Evolutionary conservation across 768 basidiomycete species (phyloP).

Genomic region (Rhodotorula paludigena): DNA sequence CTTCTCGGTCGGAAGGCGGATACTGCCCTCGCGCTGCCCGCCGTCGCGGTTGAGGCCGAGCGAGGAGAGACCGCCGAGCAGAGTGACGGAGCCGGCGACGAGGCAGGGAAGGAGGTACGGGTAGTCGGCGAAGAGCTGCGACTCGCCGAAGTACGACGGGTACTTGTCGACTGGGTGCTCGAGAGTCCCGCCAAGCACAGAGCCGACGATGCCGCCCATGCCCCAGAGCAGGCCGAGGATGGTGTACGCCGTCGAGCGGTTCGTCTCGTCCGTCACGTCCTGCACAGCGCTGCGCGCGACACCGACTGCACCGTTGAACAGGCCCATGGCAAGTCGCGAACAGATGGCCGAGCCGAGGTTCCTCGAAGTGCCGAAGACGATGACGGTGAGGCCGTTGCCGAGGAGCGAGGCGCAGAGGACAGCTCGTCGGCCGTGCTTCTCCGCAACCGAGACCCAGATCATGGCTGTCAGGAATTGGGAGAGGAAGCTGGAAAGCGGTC

Average conservation of each 20-base stretch:
- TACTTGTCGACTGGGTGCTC: conserved; percentile 58
- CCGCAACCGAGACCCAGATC: conserved; percentile 93
- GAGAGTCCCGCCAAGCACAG: conserved; percentile 58
- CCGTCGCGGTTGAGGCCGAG: conserved; percentile 88
- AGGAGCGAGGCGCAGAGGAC: conserved; percentile 80
- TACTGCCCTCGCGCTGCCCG: conserved; percentile 77
- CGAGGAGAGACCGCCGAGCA: conserved; percentile 74
- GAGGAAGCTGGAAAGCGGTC: conserved; percentile 70
- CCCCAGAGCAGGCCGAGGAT: conserved; percentile 62
- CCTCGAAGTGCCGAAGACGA: conserved; percentile 62
- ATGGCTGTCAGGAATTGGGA: conserved; percentile 93
- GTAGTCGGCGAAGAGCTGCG: conserved; percentile 62
- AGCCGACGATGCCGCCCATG: conserved; percentile 86
- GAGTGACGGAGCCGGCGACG: conserved; percentile 69
- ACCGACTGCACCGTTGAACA: conserved; percentile 65
- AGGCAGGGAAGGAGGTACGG: conserved; percentile 87
- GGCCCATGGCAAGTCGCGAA: conserved; percentile 27
- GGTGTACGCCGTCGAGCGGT: conserved; percentile 91
- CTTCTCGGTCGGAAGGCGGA: conserved; percentile 78
- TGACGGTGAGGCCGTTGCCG: conserved; percentile 74
- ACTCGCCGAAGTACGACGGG: conserved; percentile 63
- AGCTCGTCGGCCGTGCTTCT: conserved; percentile 76
- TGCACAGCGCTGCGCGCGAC: conserved; percentile 85
- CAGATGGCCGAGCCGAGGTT: conserved; percentile 36
- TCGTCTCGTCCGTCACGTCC: conserved; percentile 80